These are phyloP conservation scores for Castanopsis chinensis DNA, from an alignment of 306 rosid species.

Conservation along the genomic window DNA sequence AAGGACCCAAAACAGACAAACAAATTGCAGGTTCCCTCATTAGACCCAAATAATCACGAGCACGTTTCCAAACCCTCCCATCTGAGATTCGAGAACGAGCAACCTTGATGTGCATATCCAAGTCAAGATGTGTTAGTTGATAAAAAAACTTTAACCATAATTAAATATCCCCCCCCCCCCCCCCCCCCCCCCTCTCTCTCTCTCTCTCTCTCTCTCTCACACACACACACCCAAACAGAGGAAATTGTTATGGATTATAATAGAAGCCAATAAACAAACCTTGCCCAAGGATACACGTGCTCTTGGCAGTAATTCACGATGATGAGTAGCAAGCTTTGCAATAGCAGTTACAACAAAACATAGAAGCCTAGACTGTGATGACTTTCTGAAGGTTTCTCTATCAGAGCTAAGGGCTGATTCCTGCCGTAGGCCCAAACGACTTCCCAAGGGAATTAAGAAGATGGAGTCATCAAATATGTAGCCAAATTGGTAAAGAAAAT, in stretches of 20 bases:
- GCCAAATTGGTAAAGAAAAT: not conserved
- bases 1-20: conserved; percentile 87
- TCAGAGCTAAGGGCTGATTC: conserved; percentile 49
- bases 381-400: conserved; percentile 59
- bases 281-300: conserved; percentile 94
- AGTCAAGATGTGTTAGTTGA: not conserved
- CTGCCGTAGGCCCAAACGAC: conserved; percentile 80
- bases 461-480: conserved; percentile 24
- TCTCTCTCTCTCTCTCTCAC: too few relatives aligned
- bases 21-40: conserved; percentile 87
- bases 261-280: conserved; percentile 39
- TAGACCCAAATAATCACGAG: conserved; percentile 86
- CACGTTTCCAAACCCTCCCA: conserved; percentile 80
- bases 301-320: conserved; percentile 83
- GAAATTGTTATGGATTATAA: too few relatives aligned
- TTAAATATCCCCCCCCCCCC: not conserved
- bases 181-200: too few relatives aligned
- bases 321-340: conserved; percentile 92
- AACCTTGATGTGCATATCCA: conserved; percentile 50
- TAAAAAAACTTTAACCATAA: not conserved
- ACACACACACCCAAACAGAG: too few relatives aligned
- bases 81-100: conserved; percentile 90
- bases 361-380: conserved; percentile 88
- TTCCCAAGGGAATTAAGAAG: conserved; percentile 27
- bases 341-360: conserved; percentile 94